These are phyloP conservation scores for Alternaria ventricosa DNA, from an alignment of 2,329 filamentous ascomycete species.

Conservation along the genomic window DNA sequence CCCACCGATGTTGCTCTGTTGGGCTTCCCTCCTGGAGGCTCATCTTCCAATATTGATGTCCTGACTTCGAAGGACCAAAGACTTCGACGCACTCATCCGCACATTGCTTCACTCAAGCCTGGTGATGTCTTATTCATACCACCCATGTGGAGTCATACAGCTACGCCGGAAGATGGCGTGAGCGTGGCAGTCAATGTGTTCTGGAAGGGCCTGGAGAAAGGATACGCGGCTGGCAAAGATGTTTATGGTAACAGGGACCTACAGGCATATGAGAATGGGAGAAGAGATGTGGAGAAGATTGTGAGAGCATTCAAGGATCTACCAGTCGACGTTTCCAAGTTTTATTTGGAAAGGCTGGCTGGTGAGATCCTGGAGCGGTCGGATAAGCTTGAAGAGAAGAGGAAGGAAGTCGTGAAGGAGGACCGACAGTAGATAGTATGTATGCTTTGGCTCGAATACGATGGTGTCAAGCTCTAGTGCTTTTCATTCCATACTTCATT, in stretches of 20 bases:
- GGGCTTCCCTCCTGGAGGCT: constrained; percentile 75
- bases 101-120: constrained; percentile 69
- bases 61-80: constrained; percentile 54
- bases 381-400: constrained; percentile 23
- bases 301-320: constrained; percentile 67
- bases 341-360: constrained; percentile 76
- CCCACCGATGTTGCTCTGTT: constrained; percentile 75
- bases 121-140: constrained; percentile 84
- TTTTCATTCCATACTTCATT: constrained; percentile 57
- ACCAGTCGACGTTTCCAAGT: constrained; percentile 70
- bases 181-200: constrained; percentile 91
- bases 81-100: constrained; percentile 60
- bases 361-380: constrained; percentile 65
- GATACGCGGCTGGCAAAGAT: constrained; percentile 77
- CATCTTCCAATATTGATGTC: constrained; percentile 78
- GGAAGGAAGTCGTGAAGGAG: neutral
- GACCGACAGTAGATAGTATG: neutral
- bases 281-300: constrained; percentile 74
- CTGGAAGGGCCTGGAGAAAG: constrained; percentile 72
- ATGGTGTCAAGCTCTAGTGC: neutral
- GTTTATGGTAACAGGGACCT: constrained; percentile 90
- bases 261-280: constrained; percentile 81
- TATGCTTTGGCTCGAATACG: neutral
- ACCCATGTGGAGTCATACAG: constrained; percentile 82
- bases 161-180: constrained; percentile 59